Evolutionary conservation across 148 eudicot genomes (phyloP), one percentile per base, ranked within the genome.

Genomic region (Suaeda aralocaspica): DNA sequence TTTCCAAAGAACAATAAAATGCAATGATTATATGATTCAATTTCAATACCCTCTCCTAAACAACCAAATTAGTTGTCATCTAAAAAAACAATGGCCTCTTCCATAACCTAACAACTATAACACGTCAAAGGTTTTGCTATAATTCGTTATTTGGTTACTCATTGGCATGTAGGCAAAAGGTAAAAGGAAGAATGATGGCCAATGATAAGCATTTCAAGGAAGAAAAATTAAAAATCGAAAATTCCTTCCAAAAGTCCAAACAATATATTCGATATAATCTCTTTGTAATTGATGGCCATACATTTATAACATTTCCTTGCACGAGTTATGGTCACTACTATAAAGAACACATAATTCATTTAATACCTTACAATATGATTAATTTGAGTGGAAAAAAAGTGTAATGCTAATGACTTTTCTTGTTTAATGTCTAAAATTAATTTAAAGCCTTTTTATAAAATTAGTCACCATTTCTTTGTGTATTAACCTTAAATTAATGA

Each of bases 401-500:
- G 6, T 49, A 14, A 9, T 42, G 46, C 1, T 42, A 14, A 42
- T 9, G 11, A 46, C 50, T 46, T 46, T 46, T 46, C 50, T 46
- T 46, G 50, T 46, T 46, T 11, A 46, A 46, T 15, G 50, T 46
- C n/a, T 19, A 2, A 1, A 36, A 36, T 19, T 49, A 49, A 18
- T 18, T 2, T 49, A 6, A 19, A n/a, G n/a, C n/a, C n/a, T n/a
- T 21, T 49, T 14, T 9, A 49, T 15, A 48, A 3, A 11, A 48
- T 4, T n/a, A 50, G 46, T 63, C 50, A 42, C 67, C 67, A 63
- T 63, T 41, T 63, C 44, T 28, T 6, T 72, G 56, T 63, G 75
- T 72, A 48, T 71, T 67, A 67, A 77, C 62, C 64, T 71, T 59
- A 71, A 55, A 31, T 60, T 29, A 64, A 75, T 71, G 69, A 78